Base-by-base conservation (phyloP, 345 rosid species). In the Gossypium herbaceum region DNA sequence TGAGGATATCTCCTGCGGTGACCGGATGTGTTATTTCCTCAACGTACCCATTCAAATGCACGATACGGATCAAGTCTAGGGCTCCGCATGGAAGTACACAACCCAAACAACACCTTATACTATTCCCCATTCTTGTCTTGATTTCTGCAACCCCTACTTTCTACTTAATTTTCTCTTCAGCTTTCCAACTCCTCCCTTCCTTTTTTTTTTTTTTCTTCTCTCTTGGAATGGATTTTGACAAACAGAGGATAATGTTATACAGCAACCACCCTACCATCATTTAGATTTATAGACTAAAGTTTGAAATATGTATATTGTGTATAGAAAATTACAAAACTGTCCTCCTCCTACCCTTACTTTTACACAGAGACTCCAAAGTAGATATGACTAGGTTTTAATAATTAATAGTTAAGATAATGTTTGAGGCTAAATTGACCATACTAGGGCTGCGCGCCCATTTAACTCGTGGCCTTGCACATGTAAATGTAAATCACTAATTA, bases 51-150 rank as follows among this genome's bases (percentile, higher is more conserved):
- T 87, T 89, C 72, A 94, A 77, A 80, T 93, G 99, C 76, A 95
- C 99, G 78, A 95, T 84, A 5, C 99, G 86, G 82, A 93, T 93
- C 84, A 95, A 83, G 71, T 95, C 99, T 59, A 95, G 87, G 54
- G 97, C 99, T 63, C 98, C 99, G 72, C 94, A 93, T 1, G 99
- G 97, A 81, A 93, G 92, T 64, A 95, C 89, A 78, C 98, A 95
- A 48, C 93, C 96, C 86, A 95, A 83, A 77, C 97, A 95, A 60
- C 97, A 95, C 75, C 96, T 86, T 80, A 95, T 79, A 75, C 90
- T 91, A 76, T 95, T 95, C 15, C 99, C 98, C 99, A 95, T 94
- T 55, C 1, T 7, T 16, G 20, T 51, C 12, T 34, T 75, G 72
- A 43, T 34, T 34, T 34, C 41, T 7, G 41, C 41, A 48, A 50